Evolutionary conservation across 306 rosid genomes (phyloP), one percentile per base, ranked within the genome.

Genomic region (Senna siamea): DNA sequence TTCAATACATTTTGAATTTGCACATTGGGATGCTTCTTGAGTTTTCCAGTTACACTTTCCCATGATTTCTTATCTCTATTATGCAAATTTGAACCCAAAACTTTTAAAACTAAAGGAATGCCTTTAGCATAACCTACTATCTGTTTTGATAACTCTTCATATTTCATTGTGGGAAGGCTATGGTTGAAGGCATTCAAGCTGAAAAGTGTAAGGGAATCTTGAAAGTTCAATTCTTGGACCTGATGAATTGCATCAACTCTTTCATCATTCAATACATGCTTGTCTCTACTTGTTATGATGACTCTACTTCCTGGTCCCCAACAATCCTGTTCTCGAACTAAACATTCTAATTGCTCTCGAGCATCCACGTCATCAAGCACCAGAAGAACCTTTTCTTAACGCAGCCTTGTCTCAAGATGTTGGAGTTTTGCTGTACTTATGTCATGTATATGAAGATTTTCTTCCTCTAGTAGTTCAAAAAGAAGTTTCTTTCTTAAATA

Each of bases 151-250:
- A 69, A 8, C 9, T 77, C 11, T 38, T 18, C 57, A 51, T 51
- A 51, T 18, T 23, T 23, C 9, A 7, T 6, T 18, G 7, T 51
- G 26, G 57, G 57, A 18, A 7, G 57, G 57, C 57, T 17, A 7
- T 51, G 57, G 13, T 51, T 22, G 41, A 85, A 85, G 32, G 83
- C 81, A 38, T 78, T 54, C 26, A 41, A 57, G 52, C 85, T 56
- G 41, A 81, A 81, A 72, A 72, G 74, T 20, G n/a, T 8, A 5
- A 32, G 74, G 9, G 81, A 76, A 9, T 70, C 55, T 14, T 40
- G 3, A 6, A 5, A 63, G 14, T 20, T 80, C 80, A 80, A 0
- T 12, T 6, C 37, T 17, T 70, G 47, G 2, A 70, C 56, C 30
- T 26, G 2, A 26, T 26, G 3, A 1, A 26, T 26, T 26, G 30